These are phyloP conservation scores for Raphidocelis subcapitata DNA, from an alignment of 139 green algal genomes.

Conservation along the genomic window DNA sequence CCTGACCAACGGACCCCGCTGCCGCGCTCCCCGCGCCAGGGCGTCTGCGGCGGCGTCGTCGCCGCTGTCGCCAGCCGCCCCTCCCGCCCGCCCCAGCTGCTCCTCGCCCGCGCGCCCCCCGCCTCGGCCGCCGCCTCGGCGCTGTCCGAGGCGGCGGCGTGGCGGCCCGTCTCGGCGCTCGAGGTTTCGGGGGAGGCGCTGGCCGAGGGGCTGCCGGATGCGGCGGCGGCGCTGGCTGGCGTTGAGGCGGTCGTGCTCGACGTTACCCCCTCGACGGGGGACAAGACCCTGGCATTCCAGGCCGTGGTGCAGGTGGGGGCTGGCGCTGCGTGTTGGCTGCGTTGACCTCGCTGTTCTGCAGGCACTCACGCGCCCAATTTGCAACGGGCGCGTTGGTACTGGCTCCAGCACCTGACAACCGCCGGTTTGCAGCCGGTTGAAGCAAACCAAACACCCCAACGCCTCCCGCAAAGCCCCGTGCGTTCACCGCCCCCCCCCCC, in stretches of 20 bases:
- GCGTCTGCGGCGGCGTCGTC: slow-evolving; percentile 19
- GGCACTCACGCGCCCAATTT: too few relatives aligned
- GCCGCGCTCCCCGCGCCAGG: slow-evolving; percentile 6
- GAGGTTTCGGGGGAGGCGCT: slow-evolving; percentile 7
- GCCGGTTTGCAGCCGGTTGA: too few relatives aligned
- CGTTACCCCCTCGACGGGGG: slow-evolving; percentile 9
- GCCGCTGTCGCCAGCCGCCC: slow-evolving; percentile 17
- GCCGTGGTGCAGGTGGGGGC: slow-evolving; percentile 25
- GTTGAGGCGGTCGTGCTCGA: slow-evolving; percentile 17
- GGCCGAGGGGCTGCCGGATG: slow-evolving; percentile 10
- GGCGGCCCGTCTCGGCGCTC: neutral
- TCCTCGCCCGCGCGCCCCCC: slow-evolving; percentile 12
- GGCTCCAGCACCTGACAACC: too few relatives aligned
- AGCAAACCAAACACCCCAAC: too few relatives aligned
- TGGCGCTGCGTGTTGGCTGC: neutral
- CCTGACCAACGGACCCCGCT: neutral
- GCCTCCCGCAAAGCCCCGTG: too few relatives aligned
- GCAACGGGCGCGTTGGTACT: too few relatives aligned
- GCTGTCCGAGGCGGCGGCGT: neutral
- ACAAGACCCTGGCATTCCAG: slow-evolving; percentile 5
- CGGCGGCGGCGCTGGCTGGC: slow-evolving; percentile 12
- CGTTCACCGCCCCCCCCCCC: too few relatives aligned
- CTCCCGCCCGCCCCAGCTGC: slow-evolving; percentile 10
- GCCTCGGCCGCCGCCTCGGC: neutral
- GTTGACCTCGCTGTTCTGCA: neutral